Base-by-base conservation (phyloP, 306 rosid genomes). In the Pueraria montana region DNA sequence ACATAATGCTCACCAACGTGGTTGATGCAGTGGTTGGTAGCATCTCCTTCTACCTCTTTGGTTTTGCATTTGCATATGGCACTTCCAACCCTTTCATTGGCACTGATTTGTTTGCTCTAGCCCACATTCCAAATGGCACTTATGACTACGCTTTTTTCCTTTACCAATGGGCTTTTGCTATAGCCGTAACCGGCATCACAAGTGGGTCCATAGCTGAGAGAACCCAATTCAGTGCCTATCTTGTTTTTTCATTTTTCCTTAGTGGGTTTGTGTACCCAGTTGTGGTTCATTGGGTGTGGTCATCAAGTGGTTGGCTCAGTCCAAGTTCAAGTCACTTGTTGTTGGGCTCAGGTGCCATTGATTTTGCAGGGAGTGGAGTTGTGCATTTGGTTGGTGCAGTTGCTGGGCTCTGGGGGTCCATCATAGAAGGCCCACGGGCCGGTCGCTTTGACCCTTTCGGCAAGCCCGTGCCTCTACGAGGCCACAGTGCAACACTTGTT, bases 131-230 rank as follows among this genome's bases (percentile, higher is more conserved):
- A 14, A 87, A 84, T 45, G 67, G 3, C 43, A 61, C 85, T 32
- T 90, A 91, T n/a, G 94, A 89, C 52, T 93, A 91, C 21, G 67
- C 87, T 46, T 93, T 91, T 91, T 93, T 91, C 64, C 92, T 93
- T 50, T 93, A 84, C 85, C 98, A 91, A 83, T 90, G 94, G 96
- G 92, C 94, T 26, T 93, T 90, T 71, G 97, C 96, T 20, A 93
- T 93, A 16, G 98, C 94, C 0, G 94, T 89, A 1, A 91, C 94
- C 0, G 96, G 96, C 5, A 90, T 93, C 45, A 90, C 96, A 0
- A 91, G 94, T 77, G 96, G 97, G 45, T 91, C 97, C 4, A 88
- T 91, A 13, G 94, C 98, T 1, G 96, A 93, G 89, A 50, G 94
- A 68, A 93, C 95, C 77, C 95, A 90, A 21, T 93, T 93, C 71